Percentiles rank a stretch among this genome's conserved stretches.
Evolutionary conservation across 805 yeast species (phyloP).

Genomic region (Yarrowia sp.): DNA sequence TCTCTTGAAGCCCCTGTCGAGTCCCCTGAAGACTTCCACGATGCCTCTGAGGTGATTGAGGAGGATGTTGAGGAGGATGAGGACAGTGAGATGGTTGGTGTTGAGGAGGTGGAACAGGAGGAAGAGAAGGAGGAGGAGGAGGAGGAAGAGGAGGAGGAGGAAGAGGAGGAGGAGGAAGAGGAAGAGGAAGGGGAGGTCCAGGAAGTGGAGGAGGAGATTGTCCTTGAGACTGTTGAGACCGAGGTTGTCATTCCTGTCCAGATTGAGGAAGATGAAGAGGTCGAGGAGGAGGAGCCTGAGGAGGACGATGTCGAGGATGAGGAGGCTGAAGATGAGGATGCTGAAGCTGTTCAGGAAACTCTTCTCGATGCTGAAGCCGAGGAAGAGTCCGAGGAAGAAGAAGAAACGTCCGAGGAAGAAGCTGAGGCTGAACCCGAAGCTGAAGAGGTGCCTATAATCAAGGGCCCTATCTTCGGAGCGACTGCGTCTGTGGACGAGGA

Average conservation of each 20-base stretch:
- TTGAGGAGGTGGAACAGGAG: neutral
- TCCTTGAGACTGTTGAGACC: too few species aligned
- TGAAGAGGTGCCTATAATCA: neutral
- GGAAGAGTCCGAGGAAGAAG: neutral
- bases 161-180: too few species aligned
- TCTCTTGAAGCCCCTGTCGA: neutral
- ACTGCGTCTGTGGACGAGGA: conserved; percentile 1
- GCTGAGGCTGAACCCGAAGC: neutral
- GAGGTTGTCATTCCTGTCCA: too few species aligned
- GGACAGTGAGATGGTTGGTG: neutral
- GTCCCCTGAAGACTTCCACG: conserved; percentile 9
- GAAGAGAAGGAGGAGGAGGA: too few species aligned
- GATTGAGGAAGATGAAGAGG: neutral
- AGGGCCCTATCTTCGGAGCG: neutral
- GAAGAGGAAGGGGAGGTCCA: too few species aligned
- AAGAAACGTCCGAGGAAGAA: conserved; percentile 1
- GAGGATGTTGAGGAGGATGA: neutral
- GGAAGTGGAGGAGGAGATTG: too few species aligned
- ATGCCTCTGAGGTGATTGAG: neutral
- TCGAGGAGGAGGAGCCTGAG: neutral
- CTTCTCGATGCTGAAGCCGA: neutral
- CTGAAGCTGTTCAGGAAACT: neutral
- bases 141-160: too few species aligned
- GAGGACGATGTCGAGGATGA: neutral
- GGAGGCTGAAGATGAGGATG: neutral